A percentile compares a stretch with the other conserved stretches of the same genome.
phyloP scores from a whole-genome alignment of 371 early-diverging fungal species.

The Mucor mucedo region DNA sequence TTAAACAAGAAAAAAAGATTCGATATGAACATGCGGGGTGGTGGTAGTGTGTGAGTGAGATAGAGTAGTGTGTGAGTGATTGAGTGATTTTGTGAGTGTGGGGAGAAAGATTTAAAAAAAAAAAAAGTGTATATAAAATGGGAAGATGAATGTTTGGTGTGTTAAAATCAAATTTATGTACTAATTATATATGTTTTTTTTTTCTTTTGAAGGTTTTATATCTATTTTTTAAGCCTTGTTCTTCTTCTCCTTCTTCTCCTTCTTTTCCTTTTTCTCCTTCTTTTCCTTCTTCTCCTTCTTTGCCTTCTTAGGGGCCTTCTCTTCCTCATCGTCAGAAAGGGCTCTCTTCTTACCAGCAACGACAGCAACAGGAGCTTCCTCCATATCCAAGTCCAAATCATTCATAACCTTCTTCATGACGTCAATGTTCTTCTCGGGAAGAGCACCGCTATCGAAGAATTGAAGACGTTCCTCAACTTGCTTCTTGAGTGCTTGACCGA shows the following conservation, averaged over 20 bases:
- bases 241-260: constrained; percentile 64
- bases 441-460: constrained; percentile 90
- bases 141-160: neutral
- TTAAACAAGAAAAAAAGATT: constrained; percentile 10
- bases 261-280: constrained; percentile 58
- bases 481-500: constrained; percentile 94
- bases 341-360: constrained; percentile 37
- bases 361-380: constrained; percentile 32
- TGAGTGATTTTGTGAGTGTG: neutral
- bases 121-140: neutral
- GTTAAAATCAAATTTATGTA: neutral
- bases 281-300: constrained; percentile 56
- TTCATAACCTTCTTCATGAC: constrained; percentile 92
- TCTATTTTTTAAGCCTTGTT: constrained; percentile 29
- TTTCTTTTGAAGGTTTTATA: constrained; percentile 4
- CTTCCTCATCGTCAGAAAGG: constrained; percentile 40
- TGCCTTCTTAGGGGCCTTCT: constrained; percentile 53
- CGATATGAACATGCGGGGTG: constrained; percentile 16
- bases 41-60: constrained; percentile 10
- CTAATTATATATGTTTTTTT: constrained; percentile 14
- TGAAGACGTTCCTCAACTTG: constrained; percentile 97
- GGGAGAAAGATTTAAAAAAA: neutral
- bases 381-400: constrained; percentile 66
- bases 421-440: constrained; percentile 91
- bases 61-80: neutral